Evolutionary conservation across 306 rosid species (phyloP).

Genomic region (Fragaria nilgerrensis): DNA sequence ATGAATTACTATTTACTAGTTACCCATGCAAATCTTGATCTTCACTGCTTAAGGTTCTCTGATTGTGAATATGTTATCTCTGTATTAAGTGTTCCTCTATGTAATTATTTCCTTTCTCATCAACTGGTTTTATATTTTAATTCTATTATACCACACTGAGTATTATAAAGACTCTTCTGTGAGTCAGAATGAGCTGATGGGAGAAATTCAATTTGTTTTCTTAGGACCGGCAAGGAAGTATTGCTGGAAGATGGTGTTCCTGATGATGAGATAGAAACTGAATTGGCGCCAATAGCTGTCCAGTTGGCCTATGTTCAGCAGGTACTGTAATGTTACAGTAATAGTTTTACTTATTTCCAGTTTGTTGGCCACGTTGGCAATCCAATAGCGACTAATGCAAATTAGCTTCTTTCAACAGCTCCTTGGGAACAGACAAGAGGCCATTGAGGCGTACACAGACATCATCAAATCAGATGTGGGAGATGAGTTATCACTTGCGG

Average conservation of each 20-base stretch:
- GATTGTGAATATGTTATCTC: neutral
- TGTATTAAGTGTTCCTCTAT: neutral
- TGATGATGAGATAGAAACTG: constrained; percentile 82
- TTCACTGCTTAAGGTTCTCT: neutral
- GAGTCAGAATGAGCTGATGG: constrained; percentile 16
- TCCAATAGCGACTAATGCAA: constrained; percentile 26
- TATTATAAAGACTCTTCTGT: constrained; percentile 1
- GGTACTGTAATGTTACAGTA: constrained; percentile 33
- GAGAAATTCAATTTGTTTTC: constrained; percentile 26
- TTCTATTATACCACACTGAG: constrained; percentile 4
- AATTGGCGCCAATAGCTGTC: constrained; percentile 89
- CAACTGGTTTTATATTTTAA: neutral
- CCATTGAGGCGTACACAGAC: constrained; percentile 60
- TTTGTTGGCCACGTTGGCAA: constrained; percentile 17
- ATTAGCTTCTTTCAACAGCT: constrained; percentile 55
- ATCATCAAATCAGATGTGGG: constrained; percentile 70
- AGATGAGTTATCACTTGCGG: constrained; percentile 82
- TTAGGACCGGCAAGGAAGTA: constrained; percentile 86
- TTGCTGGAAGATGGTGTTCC: constrained; percentile 68
- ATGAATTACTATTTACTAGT: neutral
- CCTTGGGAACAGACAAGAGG: constrained; percentile 77
- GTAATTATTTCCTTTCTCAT: constrained; percentile 10
- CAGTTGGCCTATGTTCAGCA: constrained; percentile 94
- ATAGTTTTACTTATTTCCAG: neutral
- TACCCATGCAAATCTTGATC: neutral